Conservation (phyloP, 2,329 filamentous ascomycete species). For the Fusarium paranaense region DNA sequence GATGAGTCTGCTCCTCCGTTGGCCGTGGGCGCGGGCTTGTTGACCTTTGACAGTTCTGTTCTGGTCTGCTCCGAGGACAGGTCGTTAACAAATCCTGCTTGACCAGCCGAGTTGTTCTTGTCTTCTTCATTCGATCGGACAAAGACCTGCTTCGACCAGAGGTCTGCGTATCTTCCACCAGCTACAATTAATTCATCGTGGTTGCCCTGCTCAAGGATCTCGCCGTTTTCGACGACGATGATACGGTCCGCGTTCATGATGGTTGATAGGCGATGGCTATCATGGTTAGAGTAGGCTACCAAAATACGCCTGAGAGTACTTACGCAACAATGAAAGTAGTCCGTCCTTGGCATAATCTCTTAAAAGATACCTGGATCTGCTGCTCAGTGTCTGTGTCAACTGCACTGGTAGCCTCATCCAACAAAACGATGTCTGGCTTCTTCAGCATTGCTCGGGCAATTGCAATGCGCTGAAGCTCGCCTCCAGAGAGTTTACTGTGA, state of each 20-base stretch:
- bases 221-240: conserved; percentile 72
- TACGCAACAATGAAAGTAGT: conserved; percentile 76
- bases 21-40: conserved; percentile 40
- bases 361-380: conserved; percentile 73
- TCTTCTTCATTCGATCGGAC: conserved; percentile 59
- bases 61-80: conserved; percentile 51
- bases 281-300: conserved; percentile 14
- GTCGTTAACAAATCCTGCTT: conserved; percentile 50
- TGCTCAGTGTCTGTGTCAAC: conserved; percentile 78
- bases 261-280: conserved; percentile 75
- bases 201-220: conserved; percentile 71
- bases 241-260: conserved; percentile 77
- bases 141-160: conserved; percentile 75
- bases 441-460: conserved; percentile 80
- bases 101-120: conserved; percentile 35
- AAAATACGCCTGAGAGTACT: conserved; percentile 39
- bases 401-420: conserved; percentile 84
- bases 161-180: conserved; percentile 71
- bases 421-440: conserved; percentile 78
- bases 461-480: conserved; percentile 74
- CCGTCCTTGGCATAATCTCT: conserved; percentile 67
- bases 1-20: conserved; percentile 41
- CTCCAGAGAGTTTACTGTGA: conserved; percentile 71
- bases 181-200: conserved; percentile 69
- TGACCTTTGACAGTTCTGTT: conserved; percentile 51